Percentiles rank a stretch among this genome's conserved stretches.
Evolutionary conservation across 768 basidiomycete species (phyloP).

Genomic region (Hortiboletus flavorubellus): DNA sequence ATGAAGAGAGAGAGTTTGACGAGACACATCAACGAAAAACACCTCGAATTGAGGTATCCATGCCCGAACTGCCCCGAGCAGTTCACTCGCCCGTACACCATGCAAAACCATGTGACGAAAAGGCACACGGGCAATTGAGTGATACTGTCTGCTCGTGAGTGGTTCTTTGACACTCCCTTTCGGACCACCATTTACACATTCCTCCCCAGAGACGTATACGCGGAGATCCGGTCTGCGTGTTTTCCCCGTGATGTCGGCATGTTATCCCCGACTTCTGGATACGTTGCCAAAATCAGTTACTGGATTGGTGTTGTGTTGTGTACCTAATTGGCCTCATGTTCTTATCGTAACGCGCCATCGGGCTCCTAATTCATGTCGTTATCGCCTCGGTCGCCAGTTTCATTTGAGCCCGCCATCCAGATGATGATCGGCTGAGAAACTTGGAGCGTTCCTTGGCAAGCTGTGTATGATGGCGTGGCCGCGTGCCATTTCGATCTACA

Average conservation of each 20-base stretch:
- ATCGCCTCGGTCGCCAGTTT: conserved; percentile 5
- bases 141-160: neutral
- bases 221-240: neutral
- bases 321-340: conserved; percentile 9
- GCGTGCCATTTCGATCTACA: neutral
- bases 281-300: neutral
- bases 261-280: neutral
- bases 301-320: neutral
- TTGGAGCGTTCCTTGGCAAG: conserved; percentile 22
- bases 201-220: neutral
- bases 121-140: conserved; percentile 9
- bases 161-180: neutral
- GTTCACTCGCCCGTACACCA: conserved; percentile 28
- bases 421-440: too few relatives aligned
- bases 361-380: neutral
- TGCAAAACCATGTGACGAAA: conserved; percentile 9
- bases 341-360: neutral
- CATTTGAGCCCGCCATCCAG: conserved; percentile 2
- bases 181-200: neutral
- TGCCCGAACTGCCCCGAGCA: conserved; percentile 20
- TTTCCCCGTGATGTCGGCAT: neutral
- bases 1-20: conserved; percentile 30
- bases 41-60: conserved; percentile 13
- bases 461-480: conserved; percentile 10
- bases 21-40: conserved; percentile 27